phyloP scores from a whole-genome alignment of 2,329 filamentous ascomycete species.

The Ophiostoma angusticollis region DNA sequence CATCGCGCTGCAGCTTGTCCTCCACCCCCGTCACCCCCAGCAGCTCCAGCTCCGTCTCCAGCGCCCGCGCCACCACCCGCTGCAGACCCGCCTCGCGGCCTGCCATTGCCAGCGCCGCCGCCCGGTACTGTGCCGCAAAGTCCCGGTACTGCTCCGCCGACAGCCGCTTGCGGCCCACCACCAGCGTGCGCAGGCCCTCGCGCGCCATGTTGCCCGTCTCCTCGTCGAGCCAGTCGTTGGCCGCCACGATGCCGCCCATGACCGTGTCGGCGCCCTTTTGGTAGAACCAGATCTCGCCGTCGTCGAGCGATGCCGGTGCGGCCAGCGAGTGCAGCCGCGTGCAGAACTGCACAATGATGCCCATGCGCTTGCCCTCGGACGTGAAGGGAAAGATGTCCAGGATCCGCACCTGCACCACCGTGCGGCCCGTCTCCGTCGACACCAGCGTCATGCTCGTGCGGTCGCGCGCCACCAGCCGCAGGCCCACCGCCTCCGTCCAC shows the following conservation, averaged over 20 bases:
- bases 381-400: constrained; percentile 96
- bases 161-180: constrained; percentile 83
- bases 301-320: constrained; percentile 31
- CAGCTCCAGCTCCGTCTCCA: constrained; percentile 82
- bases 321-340: constrained; percentile 31
- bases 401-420: constrained; percentile 74
- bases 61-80: constrained; percentile 61
- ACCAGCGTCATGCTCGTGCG: constrained; percentile 74
- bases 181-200: constrained; percentile 84
- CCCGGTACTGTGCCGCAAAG: constrained; percentile 61
- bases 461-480: constrained; percentile 75
- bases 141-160: constrained; percentile 67
- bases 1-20: constrained; percentile 88
- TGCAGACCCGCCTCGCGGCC: constrained; percentile 75
- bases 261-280: constrained; percentile 98
- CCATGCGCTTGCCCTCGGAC: constrained; percentile 96
- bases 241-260: constrained; percentile 88
- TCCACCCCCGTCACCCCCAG: constrained; percentile 97
- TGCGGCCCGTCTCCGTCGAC: constrained; percentile 57
- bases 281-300: constrained; percentile 91
- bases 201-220: constrained; percentile 99
- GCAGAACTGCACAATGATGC: constrained; percentile 82
- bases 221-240: constrained; percentile 97
- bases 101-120: constrained; percentile 68
- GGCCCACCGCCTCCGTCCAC: constrained; percentile 86